phyloP scores from a whole-genome alignment of 2,329 filamentous ascomycete species.

The Arthroderma uncinatum region DNA sequence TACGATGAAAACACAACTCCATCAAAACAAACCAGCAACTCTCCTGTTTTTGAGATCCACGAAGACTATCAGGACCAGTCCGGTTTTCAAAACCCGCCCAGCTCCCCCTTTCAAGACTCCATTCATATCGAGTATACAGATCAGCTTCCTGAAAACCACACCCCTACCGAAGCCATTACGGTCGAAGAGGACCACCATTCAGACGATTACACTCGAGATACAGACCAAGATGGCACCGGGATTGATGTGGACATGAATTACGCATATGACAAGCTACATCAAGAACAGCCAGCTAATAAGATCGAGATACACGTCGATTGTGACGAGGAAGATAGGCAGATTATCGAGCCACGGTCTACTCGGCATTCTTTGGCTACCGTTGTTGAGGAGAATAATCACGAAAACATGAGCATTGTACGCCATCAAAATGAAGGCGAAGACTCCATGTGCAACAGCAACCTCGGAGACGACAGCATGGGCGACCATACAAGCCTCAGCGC shows the following conservation, averaged over 20 bases:
- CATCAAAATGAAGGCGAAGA: constrained; percentile 20
- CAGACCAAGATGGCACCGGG: constrained; percentile 10
- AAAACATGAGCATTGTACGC: constrained; percentile 34
- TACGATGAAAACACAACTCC: constrained; percentile 1
- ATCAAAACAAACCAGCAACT: neutral
- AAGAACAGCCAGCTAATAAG: neutral
- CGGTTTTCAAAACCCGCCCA: constrained; percentile 17
- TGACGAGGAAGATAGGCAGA: neutral
- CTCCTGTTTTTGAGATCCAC: constrained; percentile 5
- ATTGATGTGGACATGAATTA: neutral
- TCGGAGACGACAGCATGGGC: constrained; percentile 23
- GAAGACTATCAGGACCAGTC: constrained; percentile 17
- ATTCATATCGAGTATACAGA: constrained; percentile 20
- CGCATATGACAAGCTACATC: neutral
- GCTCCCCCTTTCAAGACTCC: constrained; percentile 28
- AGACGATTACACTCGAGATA: neutral
- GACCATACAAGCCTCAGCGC: constrained; percentile 55
- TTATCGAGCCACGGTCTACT: neutral
- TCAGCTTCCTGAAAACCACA: constrained; percentile 15
- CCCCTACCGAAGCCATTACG: constrained; percentile 8
- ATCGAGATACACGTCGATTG: neutral
- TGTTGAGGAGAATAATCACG: constrained; percentile 30
- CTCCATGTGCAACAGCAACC: constrained; percentile 16
- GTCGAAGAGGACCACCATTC: constrained; percentile 19
- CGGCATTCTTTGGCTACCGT: constrained; percentile 20